Evolutionary conservation across 108 stramenopile genomes (phyloP), one percentile per base, ranked within the genome.

Genomic region (Cyclostephanos tholiformis): DNA sequence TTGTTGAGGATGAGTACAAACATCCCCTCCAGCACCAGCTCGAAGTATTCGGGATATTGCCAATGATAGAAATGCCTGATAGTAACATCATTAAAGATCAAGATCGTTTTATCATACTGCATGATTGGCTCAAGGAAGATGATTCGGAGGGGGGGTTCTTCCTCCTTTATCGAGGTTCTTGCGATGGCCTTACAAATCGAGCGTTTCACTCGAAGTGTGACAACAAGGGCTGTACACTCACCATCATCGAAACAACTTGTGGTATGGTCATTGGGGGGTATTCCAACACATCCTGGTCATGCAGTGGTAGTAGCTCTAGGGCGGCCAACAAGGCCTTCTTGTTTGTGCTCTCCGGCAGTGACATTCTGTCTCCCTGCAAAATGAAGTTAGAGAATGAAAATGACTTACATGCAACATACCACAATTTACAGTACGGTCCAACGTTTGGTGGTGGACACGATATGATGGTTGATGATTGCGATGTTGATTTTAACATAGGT

Each of bases 151-250:
- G 67, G 0, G 46, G 69, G 6, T 29, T 69, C 22, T 14, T 0
- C 22, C 57, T 78, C 7, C 77, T 78, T 4, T 67, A 78, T 51
- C 71, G 71, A 22, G 55, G 52, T 7, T 72, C 71, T 35, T 32
- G 72, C 14, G 71, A 78, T 72, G 72, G 77, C 13, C 27, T 8
- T 17, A 16, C 19, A 1, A 16, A 9, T 67, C 0, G 12, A 25
- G 13, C 56, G 2, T 79, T 74, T 32, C 72, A 74, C 41, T 50
- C 55, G 32, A 74, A 79, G 51, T 79, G 77, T 39, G 65, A 53
- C 29, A 38, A 58, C 44, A 43, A 49, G 58, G 65, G 65, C 39
- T 57, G 55, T 39, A 67, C 65, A 1, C 35, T 75, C 14, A 58
- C 55, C 13, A 49, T 75, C 10, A 67, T 75, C 52, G 44, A 67